Base-by-base conservation (phyloP, 192 early-diverging fungal species). In the Coemansia sp. region DNA sequence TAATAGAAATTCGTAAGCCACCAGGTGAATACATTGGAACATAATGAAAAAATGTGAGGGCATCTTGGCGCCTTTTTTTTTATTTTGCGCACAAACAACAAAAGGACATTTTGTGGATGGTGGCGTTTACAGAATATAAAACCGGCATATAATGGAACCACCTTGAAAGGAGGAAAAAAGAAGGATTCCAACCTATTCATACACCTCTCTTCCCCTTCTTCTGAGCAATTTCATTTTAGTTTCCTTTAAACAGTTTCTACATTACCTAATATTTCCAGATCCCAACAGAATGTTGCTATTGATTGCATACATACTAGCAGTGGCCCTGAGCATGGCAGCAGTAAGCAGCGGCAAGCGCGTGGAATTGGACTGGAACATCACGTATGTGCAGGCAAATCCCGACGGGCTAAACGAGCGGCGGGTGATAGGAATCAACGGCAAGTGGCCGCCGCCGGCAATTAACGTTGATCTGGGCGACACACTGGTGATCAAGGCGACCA, bases 351-450 rank as follows among this genome's bases (percentile, higher is more conserved):
- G 63, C 75, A 87, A 86, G 35, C 81, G 74, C 53, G 88, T 91
- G 16, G 84, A 77, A 26, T 78, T 87, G 43, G 63, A 90, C 76
- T 91, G 90, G 90, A 67, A 91, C 51, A 86, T 91, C 51, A 86
- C 84, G 16, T 91, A 90, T 46, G 74, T 81, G 9, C 76, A 58
- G 26, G 88, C 85, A 33, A 91, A 89, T 60, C 90, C 91, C 26
- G 89, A 93, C 76, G 88, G 87, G 61, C 64, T 87, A 18, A 78
- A 70, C 71, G 79, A 83, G 64, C 87, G 88, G n/a, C 86, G 85
- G 21, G 90, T 89, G 2, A 86, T 89, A 60, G 87, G 87, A 63
- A 79, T 89, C 61, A 92, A 92, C 67, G 83, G 82, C 1, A 69
- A 80, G 60, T 90, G 85, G 81, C 90, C 90, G 71, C 88, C 84